Percentiles rank a stretch among this genome's conserved stretches.
Evolutionary conservation across 2,329 filamentous ascomycete species (phyloP).

Genomic region (Elsinoe necatrix): DNA sequence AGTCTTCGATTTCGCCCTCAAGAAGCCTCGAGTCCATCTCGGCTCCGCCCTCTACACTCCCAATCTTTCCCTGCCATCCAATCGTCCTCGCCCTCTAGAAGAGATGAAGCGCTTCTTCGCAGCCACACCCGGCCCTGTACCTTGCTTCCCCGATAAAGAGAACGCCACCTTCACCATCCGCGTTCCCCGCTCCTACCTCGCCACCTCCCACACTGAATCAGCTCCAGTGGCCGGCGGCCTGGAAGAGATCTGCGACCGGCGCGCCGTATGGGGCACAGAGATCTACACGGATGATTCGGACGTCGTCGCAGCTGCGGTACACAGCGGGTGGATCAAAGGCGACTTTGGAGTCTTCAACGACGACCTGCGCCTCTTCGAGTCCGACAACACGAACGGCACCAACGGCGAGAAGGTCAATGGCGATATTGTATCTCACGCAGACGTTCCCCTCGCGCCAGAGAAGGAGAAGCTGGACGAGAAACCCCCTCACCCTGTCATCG

Average conservation of each 20-base stretch:
- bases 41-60: slow-evolving; percentile 77
- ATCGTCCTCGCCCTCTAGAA: slow-evolving; percentile 25
- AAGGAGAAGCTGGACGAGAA: slow-evolving; percentile 15
- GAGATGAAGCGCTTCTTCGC: slow-evolving; percentile 51
- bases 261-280: slow-evolving; percentile 85
- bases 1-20: slow-evolving; percentile 62
- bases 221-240: slow-evolving; percentile 34
- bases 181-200: slow-evolving; percentile 71
- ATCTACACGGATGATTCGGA: slow-evolving; percentile 96
- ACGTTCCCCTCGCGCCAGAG: neutral
- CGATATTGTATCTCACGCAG: neutral
- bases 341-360: slow-evolving; percentile 60
- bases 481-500: slow-evolving; percentile 51
- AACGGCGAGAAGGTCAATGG: slow-evolving; percentile 28
- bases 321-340: slow-evolving; percentile 84
- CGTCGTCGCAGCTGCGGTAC: slow-evolving; percentile 83
- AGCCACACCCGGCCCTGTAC: slow-evolving; percentile 61
- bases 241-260: slow-evolving; percentile 73
- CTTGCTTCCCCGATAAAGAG: slow-evolving; percentile 66
- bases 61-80: slow-evolving; percentile 44
- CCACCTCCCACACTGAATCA: slow-evolving; percentile 16
- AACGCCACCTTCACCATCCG: slow-evolving; percentile 89
- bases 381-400: slow-evolving; percentile 32
- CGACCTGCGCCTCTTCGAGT: slow-evolving; percentile 30
- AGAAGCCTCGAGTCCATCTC: slow-evolving; percentile 67